phyloP scores from a whole-genome alignment of 2,329 filamentous ascomycete genomes.

The Pseudofabraea citricarpa region DNA sequence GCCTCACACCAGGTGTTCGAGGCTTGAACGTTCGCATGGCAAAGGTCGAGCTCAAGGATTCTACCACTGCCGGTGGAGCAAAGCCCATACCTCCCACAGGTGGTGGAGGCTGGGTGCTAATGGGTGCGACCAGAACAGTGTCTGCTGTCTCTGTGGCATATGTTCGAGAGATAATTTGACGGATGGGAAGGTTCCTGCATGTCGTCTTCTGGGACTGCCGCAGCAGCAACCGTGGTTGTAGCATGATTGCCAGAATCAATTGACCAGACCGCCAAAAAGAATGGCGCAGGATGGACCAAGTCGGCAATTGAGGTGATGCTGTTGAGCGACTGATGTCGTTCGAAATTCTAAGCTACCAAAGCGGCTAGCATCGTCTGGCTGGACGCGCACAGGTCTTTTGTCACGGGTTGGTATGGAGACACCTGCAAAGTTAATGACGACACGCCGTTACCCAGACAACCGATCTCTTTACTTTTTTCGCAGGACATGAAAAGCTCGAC shows the following conservation, averaged over 20 bases:
- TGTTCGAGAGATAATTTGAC: slow-evolving; percentile 37
- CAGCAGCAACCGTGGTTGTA: slow-evolving; percentile 61
- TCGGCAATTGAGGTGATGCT: neutral
- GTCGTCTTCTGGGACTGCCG: slow-evolving; percentile 35
- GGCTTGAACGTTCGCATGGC: slow-evolving; percentile 82
- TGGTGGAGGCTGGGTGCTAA: slow-evolving; percentile 28
- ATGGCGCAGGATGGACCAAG: slow-evolving; percentile 1
- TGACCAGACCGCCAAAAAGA: slow-evolving; percentile 11
- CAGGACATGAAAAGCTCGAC: too few relatives aligned
- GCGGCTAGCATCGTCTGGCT: too few relatives aligned
- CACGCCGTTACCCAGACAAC: too few relatives aligned
- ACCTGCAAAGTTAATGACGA: too few relatives aligned
- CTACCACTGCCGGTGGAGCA: slow-evolving; percentile 37
- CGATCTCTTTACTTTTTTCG: too few relatives aligned
- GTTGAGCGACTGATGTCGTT: neutral
- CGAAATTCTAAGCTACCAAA: neutral
- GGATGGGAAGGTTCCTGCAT: slow-evolving; percentile 41
- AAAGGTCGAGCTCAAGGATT: slow-evolving; percentile 31
- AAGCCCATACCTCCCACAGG: slow-evolving; percentile 34
- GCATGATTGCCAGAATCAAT: slow-evolving; percentile 40
- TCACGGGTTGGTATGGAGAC: too few relatives aligned
- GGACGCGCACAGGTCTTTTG: too few relatives aligned
- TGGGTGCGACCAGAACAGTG: slow-evolving; percentile 29
- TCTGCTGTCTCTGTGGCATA: slow-evolving; percentile 40
- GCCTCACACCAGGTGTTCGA: slow-evolving; percentile 84